Evolutionary conservation across 148 eudicot genomes (phyloP).

Genomic region (Rhododendron griersonianum): DNA sequence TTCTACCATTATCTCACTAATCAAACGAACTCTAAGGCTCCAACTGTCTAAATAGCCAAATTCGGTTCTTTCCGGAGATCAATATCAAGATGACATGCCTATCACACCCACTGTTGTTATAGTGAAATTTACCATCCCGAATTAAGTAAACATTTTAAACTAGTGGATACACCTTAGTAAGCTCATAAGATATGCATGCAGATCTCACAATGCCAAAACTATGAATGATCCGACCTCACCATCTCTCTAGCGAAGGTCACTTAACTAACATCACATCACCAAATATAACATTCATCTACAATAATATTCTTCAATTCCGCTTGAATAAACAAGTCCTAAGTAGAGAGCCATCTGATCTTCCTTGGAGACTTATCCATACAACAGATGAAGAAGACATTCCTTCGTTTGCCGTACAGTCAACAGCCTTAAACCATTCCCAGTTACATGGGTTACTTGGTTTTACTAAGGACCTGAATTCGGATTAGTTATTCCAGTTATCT

Average conservation of each 20-base stretch:
- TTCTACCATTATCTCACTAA: too few species aligned
- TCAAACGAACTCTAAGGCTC: background rate
- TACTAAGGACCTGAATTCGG: background rate
- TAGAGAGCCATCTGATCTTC: slow-evolving; percentile 1
- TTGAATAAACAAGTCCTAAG: background rate
- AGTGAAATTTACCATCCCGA: background rate
- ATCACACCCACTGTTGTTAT: background rate
- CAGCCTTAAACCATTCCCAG: background rate
- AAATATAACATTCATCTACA: background rate
- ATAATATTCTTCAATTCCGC: background rate
- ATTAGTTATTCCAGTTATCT: background rate
- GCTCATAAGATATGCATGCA: background rate
- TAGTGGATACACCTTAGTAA: background rate
- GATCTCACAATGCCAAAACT: background rate
- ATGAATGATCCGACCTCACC: background rate
- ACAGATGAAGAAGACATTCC: background rate
- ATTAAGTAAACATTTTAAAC: background rate
- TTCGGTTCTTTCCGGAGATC: background rate
- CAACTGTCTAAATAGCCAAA: background rate
- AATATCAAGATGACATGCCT: background rate
- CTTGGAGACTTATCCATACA: background rate
- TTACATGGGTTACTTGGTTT: background rate
- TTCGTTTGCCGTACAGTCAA: background rate
- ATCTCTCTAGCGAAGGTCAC: background rate
- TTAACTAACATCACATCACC: background rate